Conservation (phyloP, 2,329 filamentous ascomycete species). For the Ceratocystis variospora region DNA sequence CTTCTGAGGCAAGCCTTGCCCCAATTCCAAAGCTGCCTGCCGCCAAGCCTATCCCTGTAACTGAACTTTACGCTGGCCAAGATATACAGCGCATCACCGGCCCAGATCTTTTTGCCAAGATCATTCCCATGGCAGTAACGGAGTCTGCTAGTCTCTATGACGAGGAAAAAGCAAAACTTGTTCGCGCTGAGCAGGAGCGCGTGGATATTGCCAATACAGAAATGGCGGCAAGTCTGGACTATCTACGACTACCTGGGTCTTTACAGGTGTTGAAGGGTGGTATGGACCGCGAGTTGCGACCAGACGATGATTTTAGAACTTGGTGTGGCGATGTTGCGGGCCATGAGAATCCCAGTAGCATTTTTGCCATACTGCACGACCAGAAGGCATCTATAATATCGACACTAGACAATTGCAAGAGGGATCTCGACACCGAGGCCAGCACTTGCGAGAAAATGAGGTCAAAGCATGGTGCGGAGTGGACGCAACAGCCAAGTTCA, state of each 20-base stretch:
- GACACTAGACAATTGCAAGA: slow-evolving; percentile 64
- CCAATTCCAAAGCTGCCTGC: slow-evolving; percentile 83
- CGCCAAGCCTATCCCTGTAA: slow-evolving; percentile 92
- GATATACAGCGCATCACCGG: slow-evolving; percentile 96
- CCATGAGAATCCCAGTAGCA: slow-evolving; percentile 62
- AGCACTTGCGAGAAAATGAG: slow-evolving; percentile 98
- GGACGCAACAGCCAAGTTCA: slow-evolving; percentile 93
- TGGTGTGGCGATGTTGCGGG: slow-evolving; percentile 92
- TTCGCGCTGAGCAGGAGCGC: slow-evolving; percentile 83
- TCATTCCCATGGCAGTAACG: slow-evolving; percentile 89
- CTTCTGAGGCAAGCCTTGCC: slow-evolving; percentile 66
- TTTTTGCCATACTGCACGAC: slow-evolving; percentile 64
- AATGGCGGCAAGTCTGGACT: slow-evolving; percentile 90
- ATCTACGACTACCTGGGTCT: slow-evolving; percentile 76
- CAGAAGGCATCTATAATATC: slow-evolving; percentile 64
- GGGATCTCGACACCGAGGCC: slow-evolving; percentile 91
- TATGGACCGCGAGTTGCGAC: slow-evolving; percentile 63
- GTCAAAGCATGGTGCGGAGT: slow-evolving; percentile 87
- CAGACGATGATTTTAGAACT: slow-evolving; percentile 79
- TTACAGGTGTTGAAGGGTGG: slow-evolving; percentile 86
- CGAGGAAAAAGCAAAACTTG: slow-evolving; percentile 92
- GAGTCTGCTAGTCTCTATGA: slow-evolving; percentile 95
- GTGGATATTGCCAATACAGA: slow-evolving; percentile 88
- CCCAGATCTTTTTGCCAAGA: slow-evolving; percentile 91
- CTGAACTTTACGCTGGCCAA: slow-evolving; percentile 89